A percentile compares a stretch with the other conserved stretches of the same genome.
These are phyloP conservation scores for Nitzschia inconspicua DNA, from an alignment of 108 stramenopile species.

Conservation along the genomic window DNA sequence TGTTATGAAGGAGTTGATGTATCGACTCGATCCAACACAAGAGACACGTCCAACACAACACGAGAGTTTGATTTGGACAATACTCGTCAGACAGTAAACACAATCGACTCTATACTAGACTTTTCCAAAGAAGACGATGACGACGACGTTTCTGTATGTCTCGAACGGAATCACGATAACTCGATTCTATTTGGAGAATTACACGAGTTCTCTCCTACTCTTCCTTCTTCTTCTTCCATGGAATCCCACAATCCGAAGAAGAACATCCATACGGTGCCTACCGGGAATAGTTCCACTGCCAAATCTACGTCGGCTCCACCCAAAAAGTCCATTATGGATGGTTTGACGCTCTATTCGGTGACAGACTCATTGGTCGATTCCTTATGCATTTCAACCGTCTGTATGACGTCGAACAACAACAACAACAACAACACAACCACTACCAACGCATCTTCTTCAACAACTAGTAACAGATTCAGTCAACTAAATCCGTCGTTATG, in stretches of 20 bases:
- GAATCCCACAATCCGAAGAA: too few relatives aligned
- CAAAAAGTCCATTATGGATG: not conserved
- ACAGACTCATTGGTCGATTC: conserved; percentile 25
- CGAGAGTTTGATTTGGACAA: conserved; percentile 15
- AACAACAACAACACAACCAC: not conserved
- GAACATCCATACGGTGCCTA: too few relatives aligned
- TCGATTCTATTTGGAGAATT: not conserved
- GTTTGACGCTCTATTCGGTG: conserved; percentile 8
- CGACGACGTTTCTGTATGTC: conserved; percentile 1
- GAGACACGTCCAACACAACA: conserved; percentile 17
- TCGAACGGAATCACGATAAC: not conserved
- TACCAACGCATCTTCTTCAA: not conserved
- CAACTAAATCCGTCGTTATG: not conserved
- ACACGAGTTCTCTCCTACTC: too few relatives aligned
- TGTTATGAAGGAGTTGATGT: too few relatives aligned
- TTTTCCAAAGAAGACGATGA: conserved; percentile 2
- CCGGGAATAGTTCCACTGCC: not conserved
- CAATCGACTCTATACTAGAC: conserved; percentile 23
- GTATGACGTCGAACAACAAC: not conserved
- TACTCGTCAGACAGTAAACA: conserved; percentile 19
- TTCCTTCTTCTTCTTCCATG: too few relatives aligned
- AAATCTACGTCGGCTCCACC: not conserved
- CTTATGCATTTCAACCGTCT: conserved; percentile 12
- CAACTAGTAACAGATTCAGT: not conserved
- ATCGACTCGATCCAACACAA: too few relatives aligned